phyloP scores from a whole-genome alignment of 768 basidiomycete species.

The Cytidiella melzeri region DNA sequence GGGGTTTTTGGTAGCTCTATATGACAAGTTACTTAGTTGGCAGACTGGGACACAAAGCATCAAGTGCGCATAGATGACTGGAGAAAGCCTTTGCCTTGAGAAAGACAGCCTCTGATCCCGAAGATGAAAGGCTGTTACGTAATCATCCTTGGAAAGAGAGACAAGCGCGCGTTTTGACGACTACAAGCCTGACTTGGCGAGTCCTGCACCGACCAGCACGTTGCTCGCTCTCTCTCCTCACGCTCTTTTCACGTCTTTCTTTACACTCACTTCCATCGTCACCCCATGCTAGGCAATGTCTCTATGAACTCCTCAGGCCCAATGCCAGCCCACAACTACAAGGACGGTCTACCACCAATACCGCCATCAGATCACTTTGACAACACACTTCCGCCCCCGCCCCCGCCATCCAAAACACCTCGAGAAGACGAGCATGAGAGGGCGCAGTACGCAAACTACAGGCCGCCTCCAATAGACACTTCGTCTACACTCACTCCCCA shows the following conservation, averaged over 20 bases:
- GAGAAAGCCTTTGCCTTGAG: too few species aligned
- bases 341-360: slow-evolving; percentile 26
- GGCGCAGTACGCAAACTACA: background rate
- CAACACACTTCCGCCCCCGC: slow-evolving; percentile 18
- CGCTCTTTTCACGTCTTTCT: slow-evolving; percentile 7
- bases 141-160: too few species aligned
- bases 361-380: slow-evolving; percentile 18
- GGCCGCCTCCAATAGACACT: slow-evolving; percentile 13
- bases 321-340: slow-evolving; percentile 23
- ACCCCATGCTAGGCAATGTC: slow-evolving; percentile 16
- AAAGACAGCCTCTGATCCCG: too few species aligned
- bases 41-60: too few species aligned
- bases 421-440: slow-evolving; percentile 6
- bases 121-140: too few species aligned
- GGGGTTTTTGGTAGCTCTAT: too few species aligned
- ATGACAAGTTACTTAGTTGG: too few species aligned
- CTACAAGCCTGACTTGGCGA: background rate
- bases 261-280: background rate
- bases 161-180: background rate
- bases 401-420: slow-evolving; percentile 21
- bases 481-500: slow-evolving; percentile 4
- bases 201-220: background rate
- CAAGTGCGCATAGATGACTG: too few species aligned
- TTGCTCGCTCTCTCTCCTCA: slow-evolving; percentile 8
- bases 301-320: slow-evolving; percentile 17